Conservation (phyloP, 192 early-diverging fungal genomes). For the Oehlia diaphana region DNA sequence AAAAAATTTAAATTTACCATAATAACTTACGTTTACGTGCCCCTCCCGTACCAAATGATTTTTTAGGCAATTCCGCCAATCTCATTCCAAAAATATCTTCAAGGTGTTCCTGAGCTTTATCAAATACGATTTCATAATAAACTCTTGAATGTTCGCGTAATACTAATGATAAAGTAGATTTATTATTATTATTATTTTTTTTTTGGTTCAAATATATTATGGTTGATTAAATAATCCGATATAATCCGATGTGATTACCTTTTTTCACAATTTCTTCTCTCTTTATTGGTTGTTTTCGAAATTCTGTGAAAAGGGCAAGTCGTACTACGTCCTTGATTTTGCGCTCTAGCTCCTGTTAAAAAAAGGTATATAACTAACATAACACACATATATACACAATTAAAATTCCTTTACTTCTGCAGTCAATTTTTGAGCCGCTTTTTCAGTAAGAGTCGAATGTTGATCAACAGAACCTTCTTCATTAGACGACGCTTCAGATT, state of each 20-base stretch:
- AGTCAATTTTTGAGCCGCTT: constrained; percentile 3
- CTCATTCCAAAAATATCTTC: constrained; percentile 65
- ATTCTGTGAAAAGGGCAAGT: constrained; percentile 58
- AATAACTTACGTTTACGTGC: constrained; percentile 32
- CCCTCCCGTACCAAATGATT: constrained; percentile 29
- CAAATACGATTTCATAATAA: constrained; percentile 47
- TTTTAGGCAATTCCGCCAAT: constrained; percentile 52
- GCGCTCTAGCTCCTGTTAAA: constrained; percentile 50
- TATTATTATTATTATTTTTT: too few species aligned
- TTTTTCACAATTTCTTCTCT: constrained; percentile 63
- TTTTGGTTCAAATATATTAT: neutral
- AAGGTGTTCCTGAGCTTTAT: constrained; percentile 49
- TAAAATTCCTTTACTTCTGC: neutral
- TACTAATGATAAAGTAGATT: constrained; percentile 36
- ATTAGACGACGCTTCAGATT: neutral
- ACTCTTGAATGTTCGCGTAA: constrained; percentile 45
- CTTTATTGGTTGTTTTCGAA: constrained; percentile 47
- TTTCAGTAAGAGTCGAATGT: neutral
- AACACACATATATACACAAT: neutral
- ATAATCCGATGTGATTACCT: constrained; percentile 33
- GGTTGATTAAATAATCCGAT: neutral
- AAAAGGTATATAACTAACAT: neutral
- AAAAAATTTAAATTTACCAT: neutral
- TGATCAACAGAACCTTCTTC: constrained; percentile 1
- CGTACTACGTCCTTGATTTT: constrained; percentile 64